Evolutionary conservation across 495 filamentous ascomycete species (phyloP), one percentile per base, ranked within the genome.

Genomic region (Pseudotulostoma volvatum): DNA sequence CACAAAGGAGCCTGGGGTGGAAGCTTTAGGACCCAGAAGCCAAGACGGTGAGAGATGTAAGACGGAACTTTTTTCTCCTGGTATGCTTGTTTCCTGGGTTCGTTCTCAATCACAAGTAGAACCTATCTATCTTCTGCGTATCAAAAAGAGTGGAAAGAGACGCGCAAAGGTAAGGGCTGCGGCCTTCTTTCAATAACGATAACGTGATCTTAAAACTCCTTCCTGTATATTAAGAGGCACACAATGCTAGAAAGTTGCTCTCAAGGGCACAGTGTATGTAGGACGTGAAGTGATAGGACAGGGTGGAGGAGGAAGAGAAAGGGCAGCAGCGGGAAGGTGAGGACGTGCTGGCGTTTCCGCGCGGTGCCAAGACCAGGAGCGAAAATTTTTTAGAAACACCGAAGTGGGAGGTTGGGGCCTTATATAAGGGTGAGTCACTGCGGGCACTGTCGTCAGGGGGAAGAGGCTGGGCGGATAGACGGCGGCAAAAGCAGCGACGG

Each of bases 361-460:
- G 54, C 45, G 51, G 52, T 65, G 63, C 63, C 63, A 66, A 66
- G 63, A 66, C 59, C 63, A 56, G 54, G 47, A 57, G 46, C 51
- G 49, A 52, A 49, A 54, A 54, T 52, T 48, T 49, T 52, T 43
- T 39, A 46, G 36, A 36, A 31, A 19, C 20, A 23, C 44, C 49
- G 51, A 56, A 53, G 58, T 53, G 61, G 63, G 61, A 63, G 61
- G 54, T 55, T 56, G 58, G 53, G 46, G 45, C 60, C 55, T 64
- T 64, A 57, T 63, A 67, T 67, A 64, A 32, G 56, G 54, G 53
- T 59, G 59, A 61, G 38, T 58, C 58, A 57, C 49, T 41, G 49
- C 47, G 11, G 37, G 15, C 37, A 44, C 45, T 50, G 48, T 38
- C 43, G 53, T 57, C 54, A 60, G 57, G 59, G 52, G n/a, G n/a